Base-by-base conservation (phyloP, 164 flowering plant genomes). In the Piper longum region DNA sequence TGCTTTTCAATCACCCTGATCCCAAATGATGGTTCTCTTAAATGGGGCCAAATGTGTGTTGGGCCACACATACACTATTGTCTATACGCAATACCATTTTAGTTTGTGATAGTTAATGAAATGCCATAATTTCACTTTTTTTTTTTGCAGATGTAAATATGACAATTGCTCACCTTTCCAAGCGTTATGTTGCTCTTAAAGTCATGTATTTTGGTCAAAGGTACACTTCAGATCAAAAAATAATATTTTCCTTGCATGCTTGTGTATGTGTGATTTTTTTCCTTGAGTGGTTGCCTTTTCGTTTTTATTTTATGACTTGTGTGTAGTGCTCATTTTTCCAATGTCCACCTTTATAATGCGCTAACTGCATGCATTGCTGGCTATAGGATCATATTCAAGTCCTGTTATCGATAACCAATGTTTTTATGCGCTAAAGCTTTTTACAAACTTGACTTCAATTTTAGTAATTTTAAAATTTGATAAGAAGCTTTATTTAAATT, bases 181-280 rank as follows among this genome's bases (percentile, higher is more conserved):
- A 66, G 74, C 74, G 96, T 81, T 81, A 77, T 74, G 76, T 88
- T 64, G 97, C 97, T 67, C 75, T 91, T 19, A 83, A 84, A 74
- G 70, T 91, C 59, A 86, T 91, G 96, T 91, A 91, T 71, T 91
- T 91, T 75, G 97, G 97, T 64, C 78, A 75, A 65, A 86, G 97
- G 97, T 90, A 77, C 44, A 13, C 57, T 65, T 43, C 57, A 57
- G 13, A 7, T 41, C 41, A 39, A 14, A 62, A 41, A 42, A 41
- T 19, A 39, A 18, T 45, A 54, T 60, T 14, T 36, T 41, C 36
- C 9, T 7, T 26, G 14, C 16, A 57, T 11, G 12, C 36, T 57
- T 13, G 14, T 57, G 5, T 26, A 26, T 5, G 14, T 36, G 14
- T 57, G 41, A 3, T 11, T 8, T 57, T 9, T 18, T 39, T 6